Percentiles rank a stretch among this genome's conserved stretches.
These are phyloP conservation scores for Dissoconium aciculare DNA, from an alignment of 2,329 filamentous ascomycete genomes.

Conservation along the genomic window DNA sequence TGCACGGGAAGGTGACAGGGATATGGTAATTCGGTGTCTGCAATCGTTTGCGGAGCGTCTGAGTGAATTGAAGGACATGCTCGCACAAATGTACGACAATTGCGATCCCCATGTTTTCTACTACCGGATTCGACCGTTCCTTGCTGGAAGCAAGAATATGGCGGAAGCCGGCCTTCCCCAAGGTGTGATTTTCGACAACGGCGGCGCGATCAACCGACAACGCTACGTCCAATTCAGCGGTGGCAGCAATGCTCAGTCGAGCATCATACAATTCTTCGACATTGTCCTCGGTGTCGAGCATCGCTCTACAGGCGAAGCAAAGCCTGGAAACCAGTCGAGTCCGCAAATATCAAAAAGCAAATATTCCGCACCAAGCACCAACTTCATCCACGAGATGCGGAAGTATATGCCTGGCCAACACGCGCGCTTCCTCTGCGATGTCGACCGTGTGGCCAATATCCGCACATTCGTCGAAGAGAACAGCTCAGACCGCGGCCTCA, in stretches of 20 bases:
- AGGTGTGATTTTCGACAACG: conserved; percentile 74
- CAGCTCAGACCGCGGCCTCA: conserved; percentile 48
- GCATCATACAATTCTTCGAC: conserved; percentile 94
- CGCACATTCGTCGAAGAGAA: conserved; percentile 60
- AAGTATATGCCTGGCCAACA: conserved; percentile 93
- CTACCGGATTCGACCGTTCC: conserved; percentile 84
- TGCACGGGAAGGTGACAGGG: conserved; percentile 52
- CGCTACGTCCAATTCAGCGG: conserved; percentile 75
- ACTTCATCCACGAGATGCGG: conserved; percentile 95
- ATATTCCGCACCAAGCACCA: conserved; percentile 34
- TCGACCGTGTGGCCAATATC: conserved; percentile 70
- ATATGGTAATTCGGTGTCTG: conserved; percentile 63
- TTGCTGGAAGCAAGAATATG: conserved; percentile 97
- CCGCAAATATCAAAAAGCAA: conserved; percentile 28
- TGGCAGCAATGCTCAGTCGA: conserved; percentile 93
- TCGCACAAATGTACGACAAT: conserved; percentile 85
- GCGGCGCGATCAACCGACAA: conserved; percentile 35
- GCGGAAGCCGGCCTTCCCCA: conserved; percentile 75
- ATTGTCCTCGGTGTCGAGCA: conserved; percentile 81
- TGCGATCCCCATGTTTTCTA: conserved; percentile 95
- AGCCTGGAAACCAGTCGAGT: conserved; percentile 1
- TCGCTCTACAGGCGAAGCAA: conserved; percentile 56
- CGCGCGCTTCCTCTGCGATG: conserved; percentile 71
- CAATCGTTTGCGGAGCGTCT: conserved; percentile 70
- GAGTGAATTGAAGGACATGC: conserved; percentile 63